Percentiles rank a stretch among this genome's conserved stretches.
phyloP scores from a whole-genome alignment of 371 early-diverging fungal species.

The Entomophthora muscae region DNA sequence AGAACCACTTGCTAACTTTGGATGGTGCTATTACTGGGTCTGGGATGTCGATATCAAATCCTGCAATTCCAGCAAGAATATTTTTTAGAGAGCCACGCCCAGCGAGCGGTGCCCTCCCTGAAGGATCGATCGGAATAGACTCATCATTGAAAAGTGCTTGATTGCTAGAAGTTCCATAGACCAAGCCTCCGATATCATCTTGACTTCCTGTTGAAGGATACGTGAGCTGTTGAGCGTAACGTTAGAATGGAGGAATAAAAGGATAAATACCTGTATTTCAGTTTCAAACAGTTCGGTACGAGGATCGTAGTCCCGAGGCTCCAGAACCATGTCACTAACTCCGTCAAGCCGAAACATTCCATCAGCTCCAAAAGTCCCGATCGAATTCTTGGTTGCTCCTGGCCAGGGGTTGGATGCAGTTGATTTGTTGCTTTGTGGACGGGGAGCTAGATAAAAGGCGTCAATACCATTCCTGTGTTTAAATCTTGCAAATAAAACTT shows the following conservation, averaged over 20 bases:
- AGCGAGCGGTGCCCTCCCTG: neutral
- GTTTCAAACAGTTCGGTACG: neutral
- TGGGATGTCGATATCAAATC: neutral
- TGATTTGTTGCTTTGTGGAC: neutral
- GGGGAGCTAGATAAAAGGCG: constrained; percentile 5
- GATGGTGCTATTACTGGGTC: neutral
- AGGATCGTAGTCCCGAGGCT: neutral
- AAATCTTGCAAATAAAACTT: neutral
- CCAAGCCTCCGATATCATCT: neutral
- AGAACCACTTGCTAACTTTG: constrained; percentile 33
- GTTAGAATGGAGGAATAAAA: too few species aligned
- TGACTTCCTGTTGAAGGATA: too few species aligned
- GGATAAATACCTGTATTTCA: neutral
- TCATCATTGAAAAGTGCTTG: neutral
- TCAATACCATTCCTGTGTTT: too few species aligned
- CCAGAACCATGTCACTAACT: neutral
- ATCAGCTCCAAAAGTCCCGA: constrained; percentile 21
- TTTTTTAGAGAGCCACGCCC: constrained; percentile 1
- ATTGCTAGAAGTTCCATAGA: neutral
- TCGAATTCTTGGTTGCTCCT: constrained; percentile 15
- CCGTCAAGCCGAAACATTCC: constrained; percentile 38
- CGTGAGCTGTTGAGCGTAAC: too few species aligned
- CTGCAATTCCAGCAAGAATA: neutral
- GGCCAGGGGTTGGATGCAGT: constrained; percentile 16
- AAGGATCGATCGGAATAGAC: neutral